A percentile compares a stretch with the other conserved stretches of the same genome.
These are phyloP conservation scores for Aspergillus cejpii DNA, from an alignment of 2,329 filamentous ascomycete genomes.

Conservation along the genomic window DNA sequence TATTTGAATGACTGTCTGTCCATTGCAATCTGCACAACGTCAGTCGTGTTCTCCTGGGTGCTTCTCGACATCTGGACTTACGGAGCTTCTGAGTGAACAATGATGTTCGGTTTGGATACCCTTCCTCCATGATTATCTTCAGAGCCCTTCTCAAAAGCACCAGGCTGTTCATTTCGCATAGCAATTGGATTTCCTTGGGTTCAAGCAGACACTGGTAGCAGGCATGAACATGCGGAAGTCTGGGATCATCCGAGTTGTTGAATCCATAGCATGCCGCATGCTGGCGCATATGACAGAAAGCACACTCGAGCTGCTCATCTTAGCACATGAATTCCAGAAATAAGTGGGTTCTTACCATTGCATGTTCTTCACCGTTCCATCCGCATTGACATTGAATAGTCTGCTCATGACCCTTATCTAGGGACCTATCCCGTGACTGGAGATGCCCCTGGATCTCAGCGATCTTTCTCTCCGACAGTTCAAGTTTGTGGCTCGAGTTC, in stretches of 20 bases:
- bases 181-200: slow-evolving; percentile 21
- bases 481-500: slow-evolving; percentile 2
- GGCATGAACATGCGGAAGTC: slow-evolving; percentile 38
- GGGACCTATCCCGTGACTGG: background rate
- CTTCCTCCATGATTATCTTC: slow-evolving; percentile 25
- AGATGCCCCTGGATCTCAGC: slow-evolving; percentile 14
- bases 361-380: slow-evolving; percentile 32
- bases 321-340: slow-evolving; percentile 6
- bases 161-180: slow-evolving; percentile 24
- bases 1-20: slow-evolving; percentile 24
- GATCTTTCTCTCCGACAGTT: slow-evolving; percentile 16
- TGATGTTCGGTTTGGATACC: slow-evolving; percentile 22
- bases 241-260: slow-evolving; percentile 29
- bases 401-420: background rate
- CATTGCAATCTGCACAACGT: slow-evolving; percentile 26
- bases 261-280: slow-evolving; percentile 46
- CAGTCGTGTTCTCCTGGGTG: slow-evolving; percentile 6
- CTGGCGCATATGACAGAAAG: slow-evolving; percentile 42
- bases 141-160: slow-evolving; percentile 26
- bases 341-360: slow-evolving; percentile 34
- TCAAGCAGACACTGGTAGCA: slow-evolving; percentile 45
- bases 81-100: slow-evolving; percentile 28
- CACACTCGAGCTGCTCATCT: slow-evolving; percentile 37
- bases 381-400: slow-evolving; percentile 40
- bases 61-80: slow-evolving; percentile 14